Evolutionary conservation across 139 green algal genomes (phyloP), one percentile per base, ranked within the genome.

Genomic region (Chlamydomonas eustigma): DNA sequence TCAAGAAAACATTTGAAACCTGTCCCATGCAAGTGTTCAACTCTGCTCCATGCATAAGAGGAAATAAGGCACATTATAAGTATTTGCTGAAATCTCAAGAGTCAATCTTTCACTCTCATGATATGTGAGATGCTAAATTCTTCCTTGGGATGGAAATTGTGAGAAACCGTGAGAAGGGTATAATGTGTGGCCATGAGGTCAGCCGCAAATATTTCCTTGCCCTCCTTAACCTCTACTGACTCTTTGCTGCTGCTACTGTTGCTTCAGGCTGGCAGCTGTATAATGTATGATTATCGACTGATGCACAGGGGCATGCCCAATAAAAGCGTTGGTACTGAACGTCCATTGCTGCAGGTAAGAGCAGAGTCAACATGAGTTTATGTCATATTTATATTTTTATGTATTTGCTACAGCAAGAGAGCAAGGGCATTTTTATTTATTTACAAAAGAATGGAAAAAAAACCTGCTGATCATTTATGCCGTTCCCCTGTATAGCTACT

Each of bases 261-360:
- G 12, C 44, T 58, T 35, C 28, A 51, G 12, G 74, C 63, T 1
- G 74, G 74, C 8, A 63, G 66, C n/a, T 64, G 44, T 39, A 36
- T 79, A 25, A 35, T 79, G 58, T 79, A 79, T 28, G 74, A 79
- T 36, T 79, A 79, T 36, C 52, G 74, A 3, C 30, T 75, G 35
- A 71, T 79, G 58, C 74, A 79, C 74, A 35, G 74, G 4, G 74
- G 74, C 25, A 50, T 79, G 58, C 34, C 52, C 33, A 79, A 79
- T 28, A 70, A 28, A 32, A 70, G 63, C 63, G 5, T 31, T 6
- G 63, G 6, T 6, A 70, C 63, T 8, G n/a, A 37, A 28, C 6
- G 63, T 8, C 63, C 63, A 22, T 28, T 70, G 24, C 30, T 70
- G 6, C 63, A 70, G 63, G n/a, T 70, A 6, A 22, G n/a, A 22